Base-by-base conservation (phyloP, 2,329 filamentous ascomycete species). In the Pseudogymnoascus sp. region DNA sequence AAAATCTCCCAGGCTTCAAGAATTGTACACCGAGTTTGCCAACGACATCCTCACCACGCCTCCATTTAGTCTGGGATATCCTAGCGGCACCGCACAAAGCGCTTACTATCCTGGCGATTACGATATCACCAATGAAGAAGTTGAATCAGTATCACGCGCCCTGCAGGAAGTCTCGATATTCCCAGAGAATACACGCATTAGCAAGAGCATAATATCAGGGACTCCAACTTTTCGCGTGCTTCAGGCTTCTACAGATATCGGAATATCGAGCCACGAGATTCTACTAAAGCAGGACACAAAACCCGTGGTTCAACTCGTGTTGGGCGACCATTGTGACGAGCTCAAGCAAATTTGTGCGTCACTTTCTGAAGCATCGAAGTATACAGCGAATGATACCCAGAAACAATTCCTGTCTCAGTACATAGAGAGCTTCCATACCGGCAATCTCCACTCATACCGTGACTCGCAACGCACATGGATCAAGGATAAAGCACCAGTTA, bases 161-260 rank as follows among this genome's bases (percentile, higher is more conserved):
- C 74, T 85, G 65, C 79, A 81, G 65, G 72, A 78, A 61, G 78
- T 81, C 61, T 75, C 75, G 8, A 72, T 85, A 9, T 76, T 79
- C 3, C 74, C 82, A n/a, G 82, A 85, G 67, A 86, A 86, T 66
- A 86, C 83, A 0, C 75, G 84, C 64, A 68, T 86, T 58, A 73
- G 73, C 59, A 84, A 82, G 68, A 31, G 61, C 1, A 44, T 39
- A 58, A 17, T 9, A 25, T 29, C 21, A 10, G 33, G 73, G 69
- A 42, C 33, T 1, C 76, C 74, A 3, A 73, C 78, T 59, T 83
- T 79, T 66, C 77, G 82, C 44, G 72, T 84, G 39, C 73, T 84
- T 48, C 66, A 71, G 38, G 74, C 74, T 13, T 76, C 74, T 2
- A 65, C 67, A 39, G 61, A 69, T 59, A 58, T 59, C 6, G 63